Evolutionary conservation across 495 filamentous ascomycete genomes (phyloP).

Genomic region (Alectoria sarmentosa): DNA sequence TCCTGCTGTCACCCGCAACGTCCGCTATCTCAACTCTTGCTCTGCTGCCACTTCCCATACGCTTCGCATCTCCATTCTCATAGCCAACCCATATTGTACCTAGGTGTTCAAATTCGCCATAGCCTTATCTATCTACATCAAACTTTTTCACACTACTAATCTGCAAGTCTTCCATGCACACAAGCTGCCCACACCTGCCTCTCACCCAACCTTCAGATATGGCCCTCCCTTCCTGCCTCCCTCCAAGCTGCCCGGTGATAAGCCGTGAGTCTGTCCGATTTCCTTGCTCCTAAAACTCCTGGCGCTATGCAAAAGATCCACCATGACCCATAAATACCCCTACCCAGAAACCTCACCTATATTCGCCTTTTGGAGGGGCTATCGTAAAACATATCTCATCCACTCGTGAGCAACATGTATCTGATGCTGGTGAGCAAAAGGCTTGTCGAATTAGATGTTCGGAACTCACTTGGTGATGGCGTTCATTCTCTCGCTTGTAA

Average conservation of each 20-base stretch:
- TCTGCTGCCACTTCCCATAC: not conserved
- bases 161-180: not conserved
- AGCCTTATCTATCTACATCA: conserved; percentile 1
- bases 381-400: conserved; percentile 17
- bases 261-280: not conserved
- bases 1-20: not conserved
- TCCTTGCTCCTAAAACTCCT: not conserved
- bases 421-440: conserved; percentile 13
- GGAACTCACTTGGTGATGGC: conserved; percentile 69
- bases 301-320: conserved; percentile 17
- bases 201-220: not conserved
- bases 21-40: not conserved
- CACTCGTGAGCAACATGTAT: conserved; percentile 26
- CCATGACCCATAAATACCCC: not conserved
- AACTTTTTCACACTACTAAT: not conserved
- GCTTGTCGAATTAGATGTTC: not conserved
- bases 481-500: conserved; percentile 85
- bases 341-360: not conserved
- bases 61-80: not conserved
- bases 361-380: not conserved
- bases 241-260: not conserved
- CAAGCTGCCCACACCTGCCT: not conserved
- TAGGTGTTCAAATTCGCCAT: not conserved
- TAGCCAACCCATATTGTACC: too few species aligned
- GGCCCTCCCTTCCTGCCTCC: not conserved